Evolutionary conservation across 1,139 yeast genomes (phyloP), one percentile per base, ranked within the genome.

Genomic region (Candida gigantensis): DNA sequence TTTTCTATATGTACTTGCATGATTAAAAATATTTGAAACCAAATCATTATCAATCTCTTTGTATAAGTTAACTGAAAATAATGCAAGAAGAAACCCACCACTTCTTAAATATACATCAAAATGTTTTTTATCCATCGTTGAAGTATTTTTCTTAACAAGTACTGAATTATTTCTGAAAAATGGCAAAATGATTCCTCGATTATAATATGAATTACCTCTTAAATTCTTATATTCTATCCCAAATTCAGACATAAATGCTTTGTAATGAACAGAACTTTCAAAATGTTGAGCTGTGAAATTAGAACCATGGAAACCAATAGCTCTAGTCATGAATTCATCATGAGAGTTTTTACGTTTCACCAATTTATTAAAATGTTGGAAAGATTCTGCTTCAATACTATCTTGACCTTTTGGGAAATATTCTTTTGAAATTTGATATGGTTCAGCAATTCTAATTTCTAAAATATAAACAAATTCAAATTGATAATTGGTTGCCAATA

Each of bases 71-170:
- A 63, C 58, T 35, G 64, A 65, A 49, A 79, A 78, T 9, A 74
- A 70, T 1, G 75, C 79, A 46, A 82, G 62, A 28, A 81, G 51
- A 45, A 66, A 81, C 0, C 87, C 87, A 1, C 84, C 83, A 11
- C 77, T 65, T 43, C 76, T 65, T 40, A 73, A 60, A 44, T 65
- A 73, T 10, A 79, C 62, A 18, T 74, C 77, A 29, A 69, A 49
- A 24, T 20, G 23, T 25, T 14, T 40, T 28, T 36, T 42, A 38
- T 45, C 54, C 47, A 41, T 52, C n/a, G 20, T 18, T 16, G 28
- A 8, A 17, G 20, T 13, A 27, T 45, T 55, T 44, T 58, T 65
- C 40, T 74, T 56, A 7, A 72, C 68, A 32, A 76, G 49, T 43
- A 64, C 71, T 4, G 77, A 60, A 19, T 59, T 56, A 25, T 62